phyloP scores from a whole-genome alignment of 192 early-diverging fungal genomes.

The Rhizophagus sp. region DNA sequence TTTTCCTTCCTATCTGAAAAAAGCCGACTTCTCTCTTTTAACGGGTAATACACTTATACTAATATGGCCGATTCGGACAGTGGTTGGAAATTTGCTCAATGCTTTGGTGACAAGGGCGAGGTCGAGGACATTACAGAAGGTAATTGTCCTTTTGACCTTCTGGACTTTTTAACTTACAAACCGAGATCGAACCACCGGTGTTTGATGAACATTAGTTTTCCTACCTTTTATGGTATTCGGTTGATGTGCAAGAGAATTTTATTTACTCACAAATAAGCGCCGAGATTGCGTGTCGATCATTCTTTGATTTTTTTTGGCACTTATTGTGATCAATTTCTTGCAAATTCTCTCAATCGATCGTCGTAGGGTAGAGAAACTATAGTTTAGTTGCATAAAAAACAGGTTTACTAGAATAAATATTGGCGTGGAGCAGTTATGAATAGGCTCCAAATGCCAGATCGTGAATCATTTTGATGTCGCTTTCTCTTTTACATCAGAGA shows the following conservation, averaged over 20 bases:
- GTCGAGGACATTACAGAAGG: constrained; percentile 99
- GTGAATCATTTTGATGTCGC: constrained; percentile 31
- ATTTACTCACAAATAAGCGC: neutral
- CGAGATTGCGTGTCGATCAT: neutral
- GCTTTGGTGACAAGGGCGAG: constrained; percentile 99
- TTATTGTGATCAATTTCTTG: neutral
- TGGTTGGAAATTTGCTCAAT: constrained; percentile 95
- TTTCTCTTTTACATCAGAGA: constrained; percentile 28
- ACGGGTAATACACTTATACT: constrained; percentile 14
- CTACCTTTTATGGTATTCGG: neutral
- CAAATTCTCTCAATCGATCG: neutral
- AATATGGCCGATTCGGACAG: constrained; percentile 39
- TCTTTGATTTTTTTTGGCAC: neutral
- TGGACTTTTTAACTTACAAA: constrained; percentile 4
- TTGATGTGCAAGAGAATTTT: constrained; percentile 4
- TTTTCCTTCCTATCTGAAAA: constrained; percentile 15
- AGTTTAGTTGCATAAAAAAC: neutral
- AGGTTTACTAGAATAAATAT: neutral
- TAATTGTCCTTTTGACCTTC: constrained; percentile 46
- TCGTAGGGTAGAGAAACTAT: neutral
- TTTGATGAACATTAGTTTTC: neutral
- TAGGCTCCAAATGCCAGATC: constrained; percentile 11
- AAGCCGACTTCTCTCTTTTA: constrained; percentile 2
- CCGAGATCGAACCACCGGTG: neutral
- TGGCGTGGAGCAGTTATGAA: neutral